Conservation (phyloP, 352 stramenopile genomes). For the Phytophthora syringae region DNA sequence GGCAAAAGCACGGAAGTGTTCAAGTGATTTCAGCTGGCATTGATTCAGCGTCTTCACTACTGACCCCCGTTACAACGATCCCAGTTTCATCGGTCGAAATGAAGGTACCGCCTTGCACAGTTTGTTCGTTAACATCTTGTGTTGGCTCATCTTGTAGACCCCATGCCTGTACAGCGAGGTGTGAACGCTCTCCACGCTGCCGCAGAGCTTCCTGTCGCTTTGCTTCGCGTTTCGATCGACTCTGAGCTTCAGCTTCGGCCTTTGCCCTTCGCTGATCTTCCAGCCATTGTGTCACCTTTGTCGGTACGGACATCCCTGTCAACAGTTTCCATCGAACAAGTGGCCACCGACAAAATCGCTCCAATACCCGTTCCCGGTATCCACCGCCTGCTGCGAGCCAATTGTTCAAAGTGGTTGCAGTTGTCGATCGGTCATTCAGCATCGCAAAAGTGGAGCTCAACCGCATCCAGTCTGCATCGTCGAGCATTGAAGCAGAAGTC, state of each 20-base stretch:
- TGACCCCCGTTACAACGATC: constrained; percentile 7
- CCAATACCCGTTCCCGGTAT: constrained; percentile 49
- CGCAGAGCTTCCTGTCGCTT: constrained; percentile 40
- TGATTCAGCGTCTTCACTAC: neutral
- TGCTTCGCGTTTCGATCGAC: constrained; percentile 26
- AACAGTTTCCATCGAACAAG: constrained; percentile 70
- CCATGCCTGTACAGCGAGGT: constrained; percentile 39
- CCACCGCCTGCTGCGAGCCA: constrained; percentile 46
- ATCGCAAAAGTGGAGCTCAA: constrained; percentile 52
- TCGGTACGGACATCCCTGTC: constrained; percentile 44
- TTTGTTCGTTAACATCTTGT: constrained; percentile 12
- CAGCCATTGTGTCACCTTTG: constrained; percentile 35
- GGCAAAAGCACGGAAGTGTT: constrained; percentile 70
- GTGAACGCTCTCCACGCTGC: constrained; percentile 34
- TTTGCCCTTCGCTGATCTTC: constrained; percentile 25
- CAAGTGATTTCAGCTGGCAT: constrained; percentile 32
- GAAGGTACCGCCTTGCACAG: constrained; percentile 1
- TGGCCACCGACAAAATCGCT: constrained; percentile 60
- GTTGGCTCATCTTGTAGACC: constrained; percentile 20
- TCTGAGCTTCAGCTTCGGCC: constrained; percentile 24
- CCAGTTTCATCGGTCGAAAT: constrained; percentile 11
- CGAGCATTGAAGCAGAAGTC: constrained; percentile 2
- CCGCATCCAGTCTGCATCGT: constrained; percentile 61
- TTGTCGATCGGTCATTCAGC: constrained; percentile 50
- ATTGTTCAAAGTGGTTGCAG: constrained; percentile 33